Conservation (phyloP, 2,329 filamentous ascomycete species). For the Eutypa lata region DNA sequence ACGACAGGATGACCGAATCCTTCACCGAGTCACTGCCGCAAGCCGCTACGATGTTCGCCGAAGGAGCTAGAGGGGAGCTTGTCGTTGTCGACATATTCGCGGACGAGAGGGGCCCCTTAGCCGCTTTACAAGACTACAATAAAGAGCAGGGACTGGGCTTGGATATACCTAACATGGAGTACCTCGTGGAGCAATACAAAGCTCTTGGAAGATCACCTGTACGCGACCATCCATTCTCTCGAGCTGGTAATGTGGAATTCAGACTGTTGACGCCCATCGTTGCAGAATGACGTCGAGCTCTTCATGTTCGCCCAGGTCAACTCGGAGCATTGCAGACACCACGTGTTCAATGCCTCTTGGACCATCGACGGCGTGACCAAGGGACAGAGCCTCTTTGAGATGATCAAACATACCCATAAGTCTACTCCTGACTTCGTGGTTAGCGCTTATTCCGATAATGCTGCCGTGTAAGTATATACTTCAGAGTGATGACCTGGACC, state of each 20-base stretch:
- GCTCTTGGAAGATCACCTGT: conserved; percentile 55
- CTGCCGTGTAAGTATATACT: conserved; percentile 68
- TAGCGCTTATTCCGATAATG: conserved; percentile 96
- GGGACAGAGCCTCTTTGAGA: conserved; percentile 80
- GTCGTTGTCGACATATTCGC: conserved; percentile 73
- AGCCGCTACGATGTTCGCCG: conserved; percentile 74
- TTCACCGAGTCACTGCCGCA: conserved; percentile 66
- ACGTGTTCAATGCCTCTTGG: conserved; percentile 88
- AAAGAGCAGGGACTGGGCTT: conserved; percentile 79
- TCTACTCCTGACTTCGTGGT: conserved; percentile 78
- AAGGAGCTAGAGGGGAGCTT: conserved; percentile 59
- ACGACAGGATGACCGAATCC: conserved; percentile 95
- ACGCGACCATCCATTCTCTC: conserved; percentile 35
- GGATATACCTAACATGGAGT: conserved; percentile 86
- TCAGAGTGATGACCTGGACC: too few relatives aligned
- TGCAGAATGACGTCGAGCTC: conserved; percentile 84
- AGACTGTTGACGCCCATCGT: neutral
- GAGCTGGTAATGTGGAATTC: conserved; percentile 43
- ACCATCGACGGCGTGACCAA: conserved; percentile 84
- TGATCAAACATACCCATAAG: conserved; percentile 96
- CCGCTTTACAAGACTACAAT: conserved; percentile 79
- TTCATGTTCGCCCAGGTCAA: conserved; percentile 99
- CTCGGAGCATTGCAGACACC: conserved; percentile 68
- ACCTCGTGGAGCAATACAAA: conserved; percentile 82
- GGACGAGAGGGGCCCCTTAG: conserved; percentile 61